Evolutionary conservation across 371 early-diverging fungal genomes (phyloP).

Genomic region (Mycotypha africana): DNA sequence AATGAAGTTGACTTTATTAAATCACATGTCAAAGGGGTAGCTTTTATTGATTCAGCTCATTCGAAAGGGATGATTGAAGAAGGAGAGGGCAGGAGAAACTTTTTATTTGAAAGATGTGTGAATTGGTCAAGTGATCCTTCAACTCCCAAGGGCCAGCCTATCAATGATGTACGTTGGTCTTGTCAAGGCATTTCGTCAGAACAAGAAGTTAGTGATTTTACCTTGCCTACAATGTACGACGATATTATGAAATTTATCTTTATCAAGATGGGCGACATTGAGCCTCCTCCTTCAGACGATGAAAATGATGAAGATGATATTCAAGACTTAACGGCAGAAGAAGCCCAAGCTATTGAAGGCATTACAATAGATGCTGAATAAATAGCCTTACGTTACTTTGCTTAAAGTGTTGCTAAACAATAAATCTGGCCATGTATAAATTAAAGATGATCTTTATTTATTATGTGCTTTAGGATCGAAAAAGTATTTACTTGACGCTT

Average conservation of each 20-base stretch:
- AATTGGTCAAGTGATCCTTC: conserved; percentile 27
- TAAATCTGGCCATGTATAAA: too few relatives aligned
- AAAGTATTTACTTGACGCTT: too few relatives aligned
- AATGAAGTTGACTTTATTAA: conserved; percentile 35
- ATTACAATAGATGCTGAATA: too few relatives aligned
- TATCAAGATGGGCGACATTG: conserved; percentile 33
- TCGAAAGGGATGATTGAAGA: conserved; percentile 20
- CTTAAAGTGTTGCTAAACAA: too few relatives aligned
- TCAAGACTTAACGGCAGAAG: conserved; percentile 14
- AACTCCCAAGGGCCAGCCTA: conserved; percentile 16
- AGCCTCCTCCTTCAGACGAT: conserved; percentile 9
- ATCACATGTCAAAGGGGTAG: conserved; percentile 20
- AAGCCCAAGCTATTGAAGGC: too few relatives aligned
- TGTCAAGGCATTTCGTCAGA: conserved; percentile 31
- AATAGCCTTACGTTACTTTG: too few relatives aligned
- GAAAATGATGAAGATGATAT: conserved; percentile 6
- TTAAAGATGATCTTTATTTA: too few relatives aligned
- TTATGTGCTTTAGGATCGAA: too few relatives aligned
- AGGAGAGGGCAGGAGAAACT: too few relatives aligned
- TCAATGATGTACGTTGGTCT: conserved; percentile 29
- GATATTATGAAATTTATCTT: conserved; percentile 31
- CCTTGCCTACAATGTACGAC: conserved; percentile 21
- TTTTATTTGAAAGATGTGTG: too few relatives aligned
- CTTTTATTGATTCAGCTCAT: conserved; percentile 32
- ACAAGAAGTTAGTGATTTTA: conserved; percentile 32